Base-by-base conservation (phyloP, 352 stramenopile genomes). In the Phytopythium vexans region DNA sequence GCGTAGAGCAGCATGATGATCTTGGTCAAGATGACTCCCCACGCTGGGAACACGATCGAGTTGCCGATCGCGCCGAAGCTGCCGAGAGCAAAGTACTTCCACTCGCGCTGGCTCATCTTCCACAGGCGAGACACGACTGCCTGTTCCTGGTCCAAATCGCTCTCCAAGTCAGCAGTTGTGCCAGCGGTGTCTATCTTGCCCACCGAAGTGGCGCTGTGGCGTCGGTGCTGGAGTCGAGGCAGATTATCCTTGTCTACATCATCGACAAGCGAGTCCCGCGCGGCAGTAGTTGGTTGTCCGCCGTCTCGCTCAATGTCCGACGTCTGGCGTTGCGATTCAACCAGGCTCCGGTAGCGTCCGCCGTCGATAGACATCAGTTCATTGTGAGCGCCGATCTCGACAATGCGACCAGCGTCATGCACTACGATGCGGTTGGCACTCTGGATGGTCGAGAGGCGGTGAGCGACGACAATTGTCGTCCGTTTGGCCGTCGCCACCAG, bases 391-490 rank as follows among this genome's bases (percentile, higher is more conserved):
- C 91, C 91, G 27, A 88, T 66, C 54, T 90, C 87, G 4, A 92
- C 68, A 21, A 97, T 85, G 14, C 60, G 44, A 40, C 87, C 78
- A 12, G 86, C 55, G 16, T 70, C 67, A 44, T 95, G 61, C 1
- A 96, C 78, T 14, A 69, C 81, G 58, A 97, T 97, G 3, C 77
- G 60, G 64, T 94, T 71, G 0, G 88, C 81, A 56, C 88, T 77
- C 14, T 71, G 58, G 45, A 95, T 82, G 3, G 86, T 96, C 21
- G 67, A 86, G 4, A 96, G 58, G 6, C 86, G 67, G 59, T 96
- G 86, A 0, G 88, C 88, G 33, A 97, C 75, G n/a, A 89, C 65
- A 33, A 96, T 78, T 2, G 82, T 82, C 12, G 90, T 96, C 3
- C 72, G 69, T 21, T 66, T 98, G 4, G 88, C 65, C n/a, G 64